A percentile compares a stretch with the other conserved stretches of the same genome.
Evolutionary conservation across 495 filamentous ascomycete genomes (phyloP).

Genomic region (Aspergillus nanangensis): DNA sequence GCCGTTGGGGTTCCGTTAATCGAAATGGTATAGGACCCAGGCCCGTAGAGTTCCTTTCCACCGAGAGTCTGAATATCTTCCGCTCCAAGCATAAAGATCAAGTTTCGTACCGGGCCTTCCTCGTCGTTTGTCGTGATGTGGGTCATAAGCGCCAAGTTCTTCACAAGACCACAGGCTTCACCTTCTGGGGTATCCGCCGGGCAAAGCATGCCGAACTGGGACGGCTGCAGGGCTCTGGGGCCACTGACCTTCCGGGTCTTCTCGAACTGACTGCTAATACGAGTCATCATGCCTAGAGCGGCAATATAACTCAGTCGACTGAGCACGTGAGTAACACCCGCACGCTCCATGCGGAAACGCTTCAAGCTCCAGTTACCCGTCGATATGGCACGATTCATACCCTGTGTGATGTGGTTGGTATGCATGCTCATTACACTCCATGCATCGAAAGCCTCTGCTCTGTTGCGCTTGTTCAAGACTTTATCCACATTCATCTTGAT

Average conservation of each 20-base stretch:
- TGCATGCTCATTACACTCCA: constrained; percentile 69
- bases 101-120: constrained; percentile 76
- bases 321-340: constrained; percentile 93
- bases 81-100: constrained; percentile 73
- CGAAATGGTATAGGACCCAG: constrained; percentile 84
- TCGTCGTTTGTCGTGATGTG: constrained; percentile 97
- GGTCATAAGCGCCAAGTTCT: constrained; percentile 98
- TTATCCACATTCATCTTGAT: constrained; percentile 92
- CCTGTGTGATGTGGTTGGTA: constrained; percentile 75
- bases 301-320: constrained; percentile 95
- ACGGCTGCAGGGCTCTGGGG: constrained; percentile 91
- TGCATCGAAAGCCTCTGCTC: constrained; percentile 83
- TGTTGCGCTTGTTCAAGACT: constrained; percentile 81
- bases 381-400: constrained; percentile 89
- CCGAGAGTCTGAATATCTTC: constrained; percentile 69
- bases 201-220: constrained; percentile 97
- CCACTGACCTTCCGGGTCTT: constrained; percentile 96
- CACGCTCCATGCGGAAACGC: constrained; percentile 97
- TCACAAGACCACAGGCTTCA: constrained; percentile 95
- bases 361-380: constrained; percentile 97
- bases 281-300: constrained; percentile 99
- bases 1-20: constrained; percentile 93
- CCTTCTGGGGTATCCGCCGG: constrained; percentile 97
- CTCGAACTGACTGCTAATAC: constrained; percentile 97
- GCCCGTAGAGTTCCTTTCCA: constrained; percentile 77